These are phyloP conservation scores for Aquilaria agallochum DNA, from an alignment of 441 rosid species.

Conservation along the genomic window DNA sequence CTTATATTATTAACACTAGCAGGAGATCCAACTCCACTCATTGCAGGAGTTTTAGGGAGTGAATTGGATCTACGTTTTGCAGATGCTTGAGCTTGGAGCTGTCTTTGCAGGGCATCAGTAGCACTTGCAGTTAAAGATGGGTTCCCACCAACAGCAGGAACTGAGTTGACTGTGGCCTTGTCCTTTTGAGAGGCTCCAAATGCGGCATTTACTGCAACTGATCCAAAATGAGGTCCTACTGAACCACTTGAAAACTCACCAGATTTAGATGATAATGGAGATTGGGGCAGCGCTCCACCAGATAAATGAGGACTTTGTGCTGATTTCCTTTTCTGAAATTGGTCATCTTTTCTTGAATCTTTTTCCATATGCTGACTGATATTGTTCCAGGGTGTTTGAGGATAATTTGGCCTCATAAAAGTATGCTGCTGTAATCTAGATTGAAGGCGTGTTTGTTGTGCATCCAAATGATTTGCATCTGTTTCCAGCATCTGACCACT, in stretches of 20 bases:
- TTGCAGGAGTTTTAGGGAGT: conserved; percentile 61
- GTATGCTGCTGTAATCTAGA: conserved; percentile 56
- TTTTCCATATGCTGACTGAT: conserved; percentile 58
- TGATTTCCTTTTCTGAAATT: conserved; percentile 60
- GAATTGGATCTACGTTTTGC: conserved; percentile 80
- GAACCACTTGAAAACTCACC: conserved; percentile 97
- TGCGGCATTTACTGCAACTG: conserved; percentile 39
- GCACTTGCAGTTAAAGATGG: conserved; percentile 77
- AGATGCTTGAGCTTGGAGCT: conserved; percentile 61
- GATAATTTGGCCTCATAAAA: conserved; percentile 50
- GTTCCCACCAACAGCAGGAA: conserved; percentile 60
- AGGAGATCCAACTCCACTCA: conserved; percentile 89
- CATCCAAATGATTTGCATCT: conserved; percentile 60
- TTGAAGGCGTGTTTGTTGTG: conserved; percentile 50
- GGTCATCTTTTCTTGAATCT: conserved; percentile 81
- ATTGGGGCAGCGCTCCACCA: conserved; percentile 75
- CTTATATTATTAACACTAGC: conserved; percentile 79
- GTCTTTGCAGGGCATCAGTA: conserved; percentile 74
- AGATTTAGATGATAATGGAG: conserved; percentile 94
- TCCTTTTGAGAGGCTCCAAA: conserved; percentile 74
- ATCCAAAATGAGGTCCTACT: conserved; percentile 76
- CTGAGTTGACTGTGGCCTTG: conserved; percentile 60
- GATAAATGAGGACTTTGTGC: conserved; percentile 91
- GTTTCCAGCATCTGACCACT: conserved; percentile 45
- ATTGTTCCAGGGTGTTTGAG: conserved; percentile 71